These are phyloP conservation scores for Rhytidiadelphus loreus DNA, from an alignment of 225 moss, liverwort and hornwort genomes.

Conservation along the genomic window DNA sequence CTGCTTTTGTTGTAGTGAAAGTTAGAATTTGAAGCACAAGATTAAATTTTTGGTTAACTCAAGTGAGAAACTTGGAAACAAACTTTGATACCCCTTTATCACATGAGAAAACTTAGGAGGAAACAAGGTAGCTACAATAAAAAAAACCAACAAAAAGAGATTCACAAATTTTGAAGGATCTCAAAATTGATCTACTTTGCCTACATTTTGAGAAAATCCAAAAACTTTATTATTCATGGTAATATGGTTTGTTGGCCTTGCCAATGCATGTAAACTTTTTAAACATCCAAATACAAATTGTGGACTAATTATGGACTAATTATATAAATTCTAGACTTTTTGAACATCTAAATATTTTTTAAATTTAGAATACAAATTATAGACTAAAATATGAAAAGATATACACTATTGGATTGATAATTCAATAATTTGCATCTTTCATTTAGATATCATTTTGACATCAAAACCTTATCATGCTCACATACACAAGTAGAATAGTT, in stretches of 20 bases:
- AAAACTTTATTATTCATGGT: too few species aligned
- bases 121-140: neutral
- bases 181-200: neutral
- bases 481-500: neutral
- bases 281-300: neutral
- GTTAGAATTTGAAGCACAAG: neutral
- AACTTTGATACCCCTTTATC: too few species aligned
- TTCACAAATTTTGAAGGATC: neutral
- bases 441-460: neutral
- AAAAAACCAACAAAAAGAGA: neutral
- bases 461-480: neutral
- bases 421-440: neutral
- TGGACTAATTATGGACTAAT: neutral
- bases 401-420: neutral
- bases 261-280: neutral
- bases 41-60: neutral
- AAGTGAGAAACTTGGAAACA: too few species aligned
- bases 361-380: neutral
- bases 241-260: neutral
- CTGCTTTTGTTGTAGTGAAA: too few species aligned
- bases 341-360: neutral
- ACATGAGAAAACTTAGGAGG: rapidly evolving
- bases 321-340: neutral
- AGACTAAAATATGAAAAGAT: neutral
- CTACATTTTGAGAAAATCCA: too few species aligned